Evolutionary conservation across 2,329 filamentous ascomycete genomes (phyloP), one percentile per base, ranked within the genome.

Genomic region (Trichoderma simmonsii): DNA sequence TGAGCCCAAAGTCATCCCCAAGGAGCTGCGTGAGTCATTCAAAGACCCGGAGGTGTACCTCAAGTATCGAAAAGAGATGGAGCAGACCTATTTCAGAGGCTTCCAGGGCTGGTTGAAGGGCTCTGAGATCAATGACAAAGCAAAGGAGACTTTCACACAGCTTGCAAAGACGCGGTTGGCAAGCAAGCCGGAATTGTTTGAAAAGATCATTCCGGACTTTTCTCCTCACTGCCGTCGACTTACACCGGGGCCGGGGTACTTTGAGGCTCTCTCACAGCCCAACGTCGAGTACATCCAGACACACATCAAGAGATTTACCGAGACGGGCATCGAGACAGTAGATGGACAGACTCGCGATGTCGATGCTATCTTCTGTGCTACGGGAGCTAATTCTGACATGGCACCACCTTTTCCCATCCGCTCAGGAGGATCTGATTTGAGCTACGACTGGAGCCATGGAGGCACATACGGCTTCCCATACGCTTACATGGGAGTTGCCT

Each of bases 321-420:
- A 82, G 48, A 88, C 83, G 0, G 89, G 89, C 0, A 90, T 92
- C 60, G 85, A 88, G 75, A 91, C 88, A 0, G 80, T 78, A 0
- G 89, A 92, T 74, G 90, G 89, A 2, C 77, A 77, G 0, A 82
- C 86, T 34, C 81, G 89, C 3, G 83, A 88, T 18, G 88, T 91
- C 0, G 90, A 92, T 73, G 88, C 88, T 15, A 82, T 92, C 6
- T 88, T 93, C 75, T 93, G 90, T 75, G 88, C 90, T 1, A 93
- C 91, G 0, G 91, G 91, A 1, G 89, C 89, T 9, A 90, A 91
- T 74, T 84, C 85, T 12, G 85, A 89, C 74, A 83, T 87, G 79
- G 81, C 86, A 0, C 89, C 89, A 0, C 86, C 86, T 0, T 93
- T 93, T 74, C 83, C 88, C 0, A 87, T 93, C 74, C 82, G 83